phyloP scores from a whole-genome alignment of 1,139 yeast species.

The Tardiomyces depauwii region DNA sequence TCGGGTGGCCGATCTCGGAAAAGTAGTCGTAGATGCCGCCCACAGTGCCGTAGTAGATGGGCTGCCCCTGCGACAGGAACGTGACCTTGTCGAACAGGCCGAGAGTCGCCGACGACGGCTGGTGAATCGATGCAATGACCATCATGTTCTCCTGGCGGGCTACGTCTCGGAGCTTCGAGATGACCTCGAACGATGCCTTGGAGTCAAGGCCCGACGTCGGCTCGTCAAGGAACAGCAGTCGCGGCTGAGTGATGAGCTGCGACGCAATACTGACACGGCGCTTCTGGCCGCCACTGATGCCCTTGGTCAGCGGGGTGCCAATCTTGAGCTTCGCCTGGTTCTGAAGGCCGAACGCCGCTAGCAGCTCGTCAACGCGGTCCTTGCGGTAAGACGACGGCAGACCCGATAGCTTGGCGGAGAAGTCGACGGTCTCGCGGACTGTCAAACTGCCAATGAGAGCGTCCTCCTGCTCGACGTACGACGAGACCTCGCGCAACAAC shows the following conservation, averaged over 20 bases:
- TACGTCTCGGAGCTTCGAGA: slow-evolving; percentile 18
- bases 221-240: slow-evolving; percentile 33
- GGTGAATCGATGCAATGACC: slow-evolving; percentile 31
- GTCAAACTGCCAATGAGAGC: slow-evolving; percentile 41
- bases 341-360: slow-evolving; percentile 22
- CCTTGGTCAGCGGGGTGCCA: slow-evolving; percentile 30
- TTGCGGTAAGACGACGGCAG: slow-evolving; percentile 33
- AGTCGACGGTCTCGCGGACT: slow-evolving; percentile 43
- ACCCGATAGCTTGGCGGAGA: slow-evolving; percentile 39
- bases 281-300: slow-evolving; percentile 41
- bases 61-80: slow-evolving; percentile 27
- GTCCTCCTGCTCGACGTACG: slow-evolving; percentile 51
- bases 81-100: slow-evolving; percentile 26
- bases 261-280: slow-evolving; percentile 39
- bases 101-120: slow-evolving; percentile 28
- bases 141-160: slow-evolving; percentile 23
- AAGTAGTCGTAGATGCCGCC: slow-evolving; percentile 31
- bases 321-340: slow-evolving; percentile 24
- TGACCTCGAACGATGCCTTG: slow-evolving; percentile 20
- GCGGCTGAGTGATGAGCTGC: slow-evolving; percentile 35
- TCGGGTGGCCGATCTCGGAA: slow-evolving; percentile 6
- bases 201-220: slow-evolving; percentile 13
- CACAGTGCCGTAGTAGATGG: slow-evolving; percentile 35
- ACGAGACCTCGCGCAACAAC: slow-evolving; percentile 40
- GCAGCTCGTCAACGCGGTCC: slow-evolving; percentile 36